Conservation (phyloP, 2,329 filamentous ascomycete species). For the Aspergillus sp. region DNA sequence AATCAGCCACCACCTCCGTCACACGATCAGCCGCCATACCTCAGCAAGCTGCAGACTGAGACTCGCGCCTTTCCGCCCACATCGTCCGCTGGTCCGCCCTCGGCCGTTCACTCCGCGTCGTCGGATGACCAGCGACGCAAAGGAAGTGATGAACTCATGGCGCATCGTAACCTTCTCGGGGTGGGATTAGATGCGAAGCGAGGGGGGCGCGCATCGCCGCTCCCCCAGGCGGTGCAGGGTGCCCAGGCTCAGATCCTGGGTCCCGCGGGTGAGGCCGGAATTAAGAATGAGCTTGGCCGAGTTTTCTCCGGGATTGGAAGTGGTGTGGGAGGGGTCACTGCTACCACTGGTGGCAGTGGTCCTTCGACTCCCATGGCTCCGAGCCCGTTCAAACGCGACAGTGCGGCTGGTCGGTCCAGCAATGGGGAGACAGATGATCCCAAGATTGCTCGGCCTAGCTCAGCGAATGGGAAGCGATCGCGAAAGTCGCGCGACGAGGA, state of each 20-base stretch:
- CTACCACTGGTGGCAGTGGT: constrained; percentile 52
- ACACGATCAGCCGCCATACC: constrained; percentile 37
- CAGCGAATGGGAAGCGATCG: constrained; percentile 59
- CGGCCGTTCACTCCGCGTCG: constrained; percentile 27
- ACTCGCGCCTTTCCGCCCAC: constrained; percentile 38
- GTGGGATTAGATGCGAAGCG: constrained; percentile 74
- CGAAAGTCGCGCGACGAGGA: constrained; percentile 79
- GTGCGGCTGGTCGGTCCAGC: constrained; percentile 49
- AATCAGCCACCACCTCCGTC: constrained; percentile 36
- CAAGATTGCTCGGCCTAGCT: constrained; percentile 45
- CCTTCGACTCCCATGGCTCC: constrained; percentile 56
- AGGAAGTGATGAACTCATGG: constrained; percentile 58
- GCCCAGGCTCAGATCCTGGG: constrained; percentile 79
- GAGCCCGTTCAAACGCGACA: constrained; percentile 54
- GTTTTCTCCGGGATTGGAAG: constrained; percentile 93
- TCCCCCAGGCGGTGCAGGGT: constrained; percentile 92
- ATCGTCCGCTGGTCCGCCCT: constrained; percentile 32
- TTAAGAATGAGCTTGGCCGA: constrained; percentile 91
- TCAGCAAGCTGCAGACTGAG: constrained; percentile 36
- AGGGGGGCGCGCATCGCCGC: constrained; percentile 79
- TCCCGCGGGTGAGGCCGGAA: constrained; percentile 78
- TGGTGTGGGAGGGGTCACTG: constrained; percentile 60
- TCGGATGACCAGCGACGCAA: constrained; percentile 47
- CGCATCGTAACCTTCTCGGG: constrained; percentile 70
- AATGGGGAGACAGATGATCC: constrained; percentile 45